These are phyloP conservation scores for Phytophthora tubulina DNA, from an alignment of 352 stramenopile genomes.

Conservation along the genomic window DNA sequence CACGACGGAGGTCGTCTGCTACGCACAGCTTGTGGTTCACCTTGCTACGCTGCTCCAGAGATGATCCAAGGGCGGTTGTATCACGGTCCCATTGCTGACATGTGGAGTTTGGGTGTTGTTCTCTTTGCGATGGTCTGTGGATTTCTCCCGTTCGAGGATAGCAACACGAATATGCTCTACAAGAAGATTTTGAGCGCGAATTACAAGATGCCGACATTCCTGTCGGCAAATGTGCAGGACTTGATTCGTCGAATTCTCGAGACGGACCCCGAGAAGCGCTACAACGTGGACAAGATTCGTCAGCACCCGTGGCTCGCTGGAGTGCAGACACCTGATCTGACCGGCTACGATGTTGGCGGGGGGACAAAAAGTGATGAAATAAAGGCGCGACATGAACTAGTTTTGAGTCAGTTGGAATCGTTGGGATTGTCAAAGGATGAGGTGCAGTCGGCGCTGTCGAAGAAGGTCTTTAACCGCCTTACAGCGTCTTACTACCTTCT, in stretches of 20 bases:
- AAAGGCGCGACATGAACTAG: slow-evolving; percentile 45
- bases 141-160: slow-evolving; percentile 93
- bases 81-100: slow-evolving; percentile 84
- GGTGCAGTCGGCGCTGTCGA: slow-evolving; percentile 54
- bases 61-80: slow-evolving; percentile 93
- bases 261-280: slow-evolving; percentile 83
- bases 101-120: slow-evolving; percentile 94
- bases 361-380: slow-evolving; percentile 20
- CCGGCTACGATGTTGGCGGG: slow-evolving; percentile 3
- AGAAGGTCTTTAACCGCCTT: slow-evolving; percentile 70
- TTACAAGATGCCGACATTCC: slow-evolving; percentile 84
- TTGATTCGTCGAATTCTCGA: slow-evolving; percentile 88
- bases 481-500: slow-evolving; percentile 87
- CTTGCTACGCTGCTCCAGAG: slow-evolving; percentile 93
- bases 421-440: slow-evolving; percentile 55
- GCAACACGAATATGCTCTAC: slow-evolving; percentile 93
- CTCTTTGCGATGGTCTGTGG: slow-evolving; percentile 94
- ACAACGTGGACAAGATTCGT: slow-evolving; percentile 79
- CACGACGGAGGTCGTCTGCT: slow-evolving; percentile 85
- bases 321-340: slow-evolving; percentile 31
- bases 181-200: slow-evolving; percentile 93
- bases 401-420: slow-evolving; percentile 62
- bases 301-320: slow-evolving; percentile 84
- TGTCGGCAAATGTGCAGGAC: slow-evolving; percentile 81
- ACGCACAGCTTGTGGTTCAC: slow-evolving; percentile 91